Evolutionary conservation across 2,329 filamentous ascomycete genomes (phyloP), one percentile per base, ranked within the genome.

Genomic region (Penicillium freii): DNA sequence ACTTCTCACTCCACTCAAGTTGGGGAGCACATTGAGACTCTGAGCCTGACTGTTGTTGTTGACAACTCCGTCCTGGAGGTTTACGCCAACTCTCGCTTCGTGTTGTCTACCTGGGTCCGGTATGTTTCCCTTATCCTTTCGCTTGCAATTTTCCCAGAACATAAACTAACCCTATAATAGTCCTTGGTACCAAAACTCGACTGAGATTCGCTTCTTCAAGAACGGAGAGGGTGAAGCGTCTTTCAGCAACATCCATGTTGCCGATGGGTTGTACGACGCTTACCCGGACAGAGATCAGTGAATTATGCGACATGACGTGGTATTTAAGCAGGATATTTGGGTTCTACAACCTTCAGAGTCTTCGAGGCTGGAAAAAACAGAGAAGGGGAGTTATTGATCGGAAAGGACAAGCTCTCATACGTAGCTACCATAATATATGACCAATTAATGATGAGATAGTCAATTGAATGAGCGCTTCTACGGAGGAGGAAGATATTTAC

Each of bases 281-380:
- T 44, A 44, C 25, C 42, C 42, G 1, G 42, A 29, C 17, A n/a
- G 42, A 29, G 5, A 5, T 2, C 42, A 44, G 25, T 44, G 17
- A 29, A 29, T n/a, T 11, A 44, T n/a, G 21, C 9, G 2, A 19
- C 1, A 7, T 11, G 1, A 8, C 23, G 19, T n/a, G 23, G 17
- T 11, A 19, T 11, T 13, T 19, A 19, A n/a, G 25, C 9, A 13
- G 9, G 9, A 29, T 2, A 2, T 7, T 8, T 11, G 5, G 5
- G 9, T n/a, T 27, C 23, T 17, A 3, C 8, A 43, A n/a, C 9
- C 1, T 2, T n/a, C 1, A 6, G 4, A 11, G 1, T 4, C 25
- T 5, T 11, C n/a, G 2, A 4, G 0, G 7, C 1, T 1, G 39
- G 17, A 25, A 4, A 13, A 17, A 4, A 25, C 6, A 15, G 0